Base-by-base conservation (phyloP, 768 basidiomycete genomes). In the Fibroporia radiculosa region DNA sequence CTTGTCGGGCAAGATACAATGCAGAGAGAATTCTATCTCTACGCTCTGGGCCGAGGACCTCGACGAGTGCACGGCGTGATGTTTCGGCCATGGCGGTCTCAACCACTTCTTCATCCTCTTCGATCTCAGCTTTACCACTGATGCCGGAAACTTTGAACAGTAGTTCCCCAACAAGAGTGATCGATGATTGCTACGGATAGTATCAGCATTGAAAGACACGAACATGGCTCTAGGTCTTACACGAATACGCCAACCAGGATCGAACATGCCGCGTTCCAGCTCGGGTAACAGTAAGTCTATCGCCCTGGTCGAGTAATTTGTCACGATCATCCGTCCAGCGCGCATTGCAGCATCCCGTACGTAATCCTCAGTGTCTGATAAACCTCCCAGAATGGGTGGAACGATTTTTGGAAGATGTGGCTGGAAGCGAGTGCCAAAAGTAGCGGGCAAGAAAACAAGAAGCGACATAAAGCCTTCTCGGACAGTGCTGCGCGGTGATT, bases 401-500 rank as follows among this genome's bases (percentile, higher is more conserved):
- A 98, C 88, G 58, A 99, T 95, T 64, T 91, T 88, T 6, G 91
- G 87, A 7, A 99, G 70, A 66, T 98, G 93, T 1, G 93, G 95
- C 52, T 93, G 82, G 78, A 99, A 98, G 34, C 93, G 84, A 45
- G 86, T 82, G 6, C 96, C 96, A 58, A 99, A 98, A 1, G 95
- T 98, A 1, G 93, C 84, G 1, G 96, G 95, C 2, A 98, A 68
- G 68, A 84, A 98, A 14, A 98, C 92, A 27, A 99, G 79, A 11
- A 98, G 72, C 0, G 93, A 96, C 84, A 99, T 98, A 72, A 97
- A 98, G 8, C 96, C 96, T 71, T 98, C 96, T 27, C 93, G 79
- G 32, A 98, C 87, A 22, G 92, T 93, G 20, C 93, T 75, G 8
- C 90, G 73, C 1, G 91, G 85, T 37, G 90, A 93, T 53, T 87